Evolutionary conservation across 768 basidiomycete species (phyloP).

Genomic region (Tulasnella sp.): DNA sequence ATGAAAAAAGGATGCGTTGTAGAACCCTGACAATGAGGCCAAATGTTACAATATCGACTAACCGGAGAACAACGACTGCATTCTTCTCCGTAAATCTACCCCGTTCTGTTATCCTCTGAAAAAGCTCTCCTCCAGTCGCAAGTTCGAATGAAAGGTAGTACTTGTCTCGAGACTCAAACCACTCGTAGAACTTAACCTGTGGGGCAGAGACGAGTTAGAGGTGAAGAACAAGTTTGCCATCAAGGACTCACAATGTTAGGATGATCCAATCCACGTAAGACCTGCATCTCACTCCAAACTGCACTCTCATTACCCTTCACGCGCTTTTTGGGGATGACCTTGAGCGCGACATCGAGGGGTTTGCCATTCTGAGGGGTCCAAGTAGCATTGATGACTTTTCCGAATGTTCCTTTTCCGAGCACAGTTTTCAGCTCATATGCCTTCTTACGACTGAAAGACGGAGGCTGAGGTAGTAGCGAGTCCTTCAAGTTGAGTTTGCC

Average conservation of each 20-base stretch:
- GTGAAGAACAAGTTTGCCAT: background rate
- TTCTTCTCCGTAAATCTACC: slow-evolving; percentile 94
- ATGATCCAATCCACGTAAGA: slow-evolving; percentile 79
- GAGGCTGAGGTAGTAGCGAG: slow-evolving; percentile 59
- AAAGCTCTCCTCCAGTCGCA: slow-evolving; percentile 87
- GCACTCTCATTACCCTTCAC: slow-evolving; percentile 81
- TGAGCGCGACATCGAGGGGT: slow-evolving; percentile 54
- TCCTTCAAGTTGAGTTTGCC: slow-evolving; percentile 17
- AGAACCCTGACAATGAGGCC: background rate
- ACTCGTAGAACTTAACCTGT: slow-evolving; percentile 94
- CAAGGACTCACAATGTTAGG: slow-evolving; percentile 62
- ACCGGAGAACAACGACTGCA: slow-evolving; percentile 66
- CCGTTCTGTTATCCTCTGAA: slow-evolving; percentile 67
- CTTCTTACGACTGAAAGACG: slow-evolving; percentile 80
- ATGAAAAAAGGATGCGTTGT: background rate
- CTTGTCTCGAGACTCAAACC: slow-evolving; percentile 88
- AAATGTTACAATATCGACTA: slow-evolving; percentile 23
- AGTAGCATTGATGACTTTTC: slow-evolving; percentile 65
- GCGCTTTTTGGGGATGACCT: slow-evolving; percentile 90
- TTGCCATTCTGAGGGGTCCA: slow-evolving; percentile 26
- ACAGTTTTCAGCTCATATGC: slow-evolving; percentile 31
- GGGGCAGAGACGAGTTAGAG: background rate
- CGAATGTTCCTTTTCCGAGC: slow-evolving; percentile 77
- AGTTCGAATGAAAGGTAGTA: slow-evolving; percentile 95
- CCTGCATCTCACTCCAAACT: slow-evolving; percentile 90